Conservation (phyloP, 2,329 filamentous ascomycete genomes). For the Eutypella sp. region DNA sequence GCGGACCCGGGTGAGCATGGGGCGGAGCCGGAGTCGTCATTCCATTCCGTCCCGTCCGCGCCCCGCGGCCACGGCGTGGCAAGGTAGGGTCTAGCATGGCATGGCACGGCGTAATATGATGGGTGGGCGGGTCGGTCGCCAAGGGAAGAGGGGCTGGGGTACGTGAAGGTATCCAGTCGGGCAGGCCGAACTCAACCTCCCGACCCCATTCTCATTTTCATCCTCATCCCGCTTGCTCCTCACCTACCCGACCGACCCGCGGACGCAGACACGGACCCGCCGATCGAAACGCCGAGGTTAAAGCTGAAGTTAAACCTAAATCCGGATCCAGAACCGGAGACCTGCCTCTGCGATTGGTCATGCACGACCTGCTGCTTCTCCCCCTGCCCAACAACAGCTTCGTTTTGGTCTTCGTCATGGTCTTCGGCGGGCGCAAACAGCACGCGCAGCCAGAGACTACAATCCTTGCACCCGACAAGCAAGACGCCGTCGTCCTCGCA, state of each 20-base stretch:
- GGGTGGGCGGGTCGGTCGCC: too few species aligned
- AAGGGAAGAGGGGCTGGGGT: too few species aligned
- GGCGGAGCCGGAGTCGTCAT: too few species aligned
- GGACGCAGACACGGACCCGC: constrained; percentile 13
- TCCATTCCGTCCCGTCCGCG: too few species aligned
- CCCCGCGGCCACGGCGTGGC: too few species aligned
- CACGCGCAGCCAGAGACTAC: constrained; percentile 62
- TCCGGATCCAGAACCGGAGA: too few species aligned
- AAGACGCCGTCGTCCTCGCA: constrained; percentile 54
- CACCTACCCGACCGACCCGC: constrained; percentile 7
- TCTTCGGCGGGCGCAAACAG: constrained; percentile 54
- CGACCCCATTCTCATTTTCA: background rate
- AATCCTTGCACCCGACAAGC: constrained; percentile 61
- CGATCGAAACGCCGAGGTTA: constrained; percentile 23
- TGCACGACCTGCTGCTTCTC: constrained; percentile 1
- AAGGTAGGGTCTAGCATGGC: too few species aligned
- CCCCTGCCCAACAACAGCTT: constrained; percentile 3
- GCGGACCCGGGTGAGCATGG: too few species aligned
- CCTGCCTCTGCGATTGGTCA: background rate
- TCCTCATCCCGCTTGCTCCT: background rate
- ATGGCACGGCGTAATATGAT: too few species aligned
- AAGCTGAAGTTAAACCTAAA: constrained; percentile 23
- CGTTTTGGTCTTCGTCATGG: constrained; percentile 15
- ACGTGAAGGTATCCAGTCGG: too few species aligned
- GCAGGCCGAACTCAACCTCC: too few species aligned